A percentile compares a stretch with the other conserved stretches of the same genome.
phyloP scores from a whole-genome alignment of 352 stramenopile species.

The Phytophthora tubulina region DNA sequence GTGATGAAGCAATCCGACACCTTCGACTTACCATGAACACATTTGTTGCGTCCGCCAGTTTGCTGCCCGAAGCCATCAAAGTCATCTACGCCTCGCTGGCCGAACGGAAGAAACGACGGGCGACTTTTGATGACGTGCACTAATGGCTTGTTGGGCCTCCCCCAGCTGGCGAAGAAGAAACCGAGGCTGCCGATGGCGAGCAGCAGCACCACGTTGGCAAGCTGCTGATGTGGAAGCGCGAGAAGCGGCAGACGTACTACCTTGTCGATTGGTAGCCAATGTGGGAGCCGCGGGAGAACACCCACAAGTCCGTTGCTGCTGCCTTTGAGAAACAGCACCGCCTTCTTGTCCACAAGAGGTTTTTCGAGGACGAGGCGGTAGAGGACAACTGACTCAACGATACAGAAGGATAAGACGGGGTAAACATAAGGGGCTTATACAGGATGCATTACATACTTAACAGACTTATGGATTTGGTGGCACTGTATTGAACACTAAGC shows the following conservation, averaged over 20 bases:
- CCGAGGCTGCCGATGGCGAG: background rate
- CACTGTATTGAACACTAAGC: slow-evolving; percentile 25
- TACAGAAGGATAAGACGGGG: slow-evolving; percentile 14
- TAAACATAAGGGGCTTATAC: background rate
- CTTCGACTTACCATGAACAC: slow-evolving; percentile 24
- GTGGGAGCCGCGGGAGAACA: too few relatives aligned
- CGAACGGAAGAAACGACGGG: slow-evolving; percentile 11
- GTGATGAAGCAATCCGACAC: slow-evolving; percentile 21
- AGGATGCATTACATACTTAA: slow-evolving; percentile 17
- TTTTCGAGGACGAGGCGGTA: slow-evolving; percentile 31
- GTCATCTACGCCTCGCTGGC: slow-evolving; percentile 12
- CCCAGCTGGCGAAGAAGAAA: background rate
- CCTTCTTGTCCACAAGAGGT: slow-evolving; percentile 26
- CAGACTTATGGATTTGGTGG: background rate
- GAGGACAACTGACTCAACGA: slow-evolving; percentile 30
- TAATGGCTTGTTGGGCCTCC: background rate
- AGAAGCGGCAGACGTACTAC: too few relatives aligned
- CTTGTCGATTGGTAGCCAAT: too few relatives aligned
- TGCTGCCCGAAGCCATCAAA: slow-evolving; percentile 2
- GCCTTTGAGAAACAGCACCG: slow-evolving; percentile 26
- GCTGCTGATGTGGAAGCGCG: background rate
- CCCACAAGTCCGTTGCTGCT: too few relatives aligned
- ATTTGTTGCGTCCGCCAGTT: background rate
- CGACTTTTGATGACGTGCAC: background rate
- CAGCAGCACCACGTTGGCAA: background rate